Base-by-base conservation (phyloP, 495 filamentous ascomycete species). In the Penicillium longicatenatum region DNA sequence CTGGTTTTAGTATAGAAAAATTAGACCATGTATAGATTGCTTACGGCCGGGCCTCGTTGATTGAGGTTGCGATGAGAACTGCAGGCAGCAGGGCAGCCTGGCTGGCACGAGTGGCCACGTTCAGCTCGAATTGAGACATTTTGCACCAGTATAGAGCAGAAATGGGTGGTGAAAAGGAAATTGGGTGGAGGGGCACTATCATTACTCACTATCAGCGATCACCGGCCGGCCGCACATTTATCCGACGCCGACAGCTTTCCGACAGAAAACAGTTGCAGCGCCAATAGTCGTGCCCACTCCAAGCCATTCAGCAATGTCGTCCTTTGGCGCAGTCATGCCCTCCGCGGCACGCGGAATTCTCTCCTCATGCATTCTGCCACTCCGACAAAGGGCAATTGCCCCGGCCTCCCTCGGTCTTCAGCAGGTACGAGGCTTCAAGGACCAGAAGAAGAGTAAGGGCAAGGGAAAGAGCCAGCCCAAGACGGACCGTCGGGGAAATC, bases 401-500 rank as follows among this genome's bases (percentile, higher is more conserved):
- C 71, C 75, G 24, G 54, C 73, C 42, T 51, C 79, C 44, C 65
- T 66, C 10, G 56, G 56, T 24, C 62, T 72, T 41, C 69, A 75
- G 54, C 77, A 77, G 60, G 64, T 74, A 49, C 77, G 78, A 43
- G 69, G 70, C 59, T 58, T 67, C 42, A 74, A 69, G 59, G 68
- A 61, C 61, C 70, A 73, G 55, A 60, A 72, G 61, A 60, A 69
- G 58, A 62, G 63, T 58, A 75, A 74, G 62, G 72, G 62, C 63
- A 74, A 77, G 68, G 71, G 75, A 70, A 68, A 79, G 61, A 79
- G 31, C 33, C 29, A 83, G 64, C 72, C 74, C 50, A 72, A 84
- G 73, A 85, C 88, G 72, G 82, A 82, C 66, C 88, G 85, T 73
- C 91, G 89, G 71, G 74, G 76, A 53, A 80, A 80, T 52, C 82